Conservation (phyloP, 495 filamentous ascomycete genomes). For the Aspergillus carlsbadensis region DNA sequence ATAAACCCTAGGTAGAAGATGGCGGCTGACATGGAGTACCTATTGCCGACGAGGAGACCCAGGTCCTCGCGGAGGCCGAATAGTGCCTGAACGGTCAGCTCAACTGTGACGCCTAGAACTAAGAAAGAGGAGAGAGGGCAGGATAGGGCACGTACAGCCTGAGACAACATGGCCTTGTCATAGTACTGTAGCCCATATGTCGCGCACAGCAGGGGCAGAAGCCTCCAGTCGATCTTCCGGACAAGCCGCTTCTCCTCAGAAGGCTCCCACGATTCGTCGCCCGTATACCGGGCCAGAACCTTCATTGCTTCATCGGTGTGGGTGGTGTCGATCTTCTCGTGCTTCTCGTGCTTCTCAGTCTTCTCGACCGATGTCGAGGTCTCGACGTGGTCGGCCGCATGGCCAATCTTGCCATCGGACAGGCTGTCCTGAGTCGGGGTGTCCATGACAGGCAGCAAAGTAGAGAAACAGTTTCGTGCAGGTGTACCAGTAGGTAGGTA, state of each 20-base stretch:
- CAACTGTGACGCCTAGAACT: not conserved
- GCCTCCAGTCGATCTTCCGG: slow-evolving; percentile 45
- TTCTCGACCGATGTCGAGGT: slow-evolving; percentile 12
- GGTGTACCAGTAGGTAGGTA: not conserved
- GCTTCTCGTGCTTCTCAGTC: slow-evolving; percentile 12
- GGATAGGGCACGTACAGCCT: slow-evolving; percentile 35
- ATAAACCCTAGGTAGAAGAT: slow-evolving; percentile 53
- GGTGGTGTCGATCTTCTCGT: slow-evolving; percentile 34
- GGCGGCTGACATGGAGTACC: slow-evolving; percentile 36
- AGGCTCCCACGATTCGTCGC: slow-evolving; percentile 38
- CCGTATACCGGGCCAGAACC: slow-evolving; percentile 37
- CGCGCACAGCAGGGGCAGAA: slow-evolving; percentile 41
- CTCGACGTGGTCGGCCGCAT: slow-evolving; percentile 5
- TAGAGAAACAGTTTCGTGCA: no score
- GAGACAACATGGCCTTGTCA: slow-evolving; percentile 52
- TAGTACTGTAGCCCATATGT: slow-evolving; percentile 44
- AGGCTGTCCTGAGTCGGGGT: slow-evolving; percentile 12
- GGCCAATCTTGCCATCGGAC: slow-evolving; percentile 2
- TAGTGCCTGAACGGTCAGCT: slow-evolving; percentile 20
- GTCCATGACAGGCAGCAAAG: slow-evolving; percentile 1
- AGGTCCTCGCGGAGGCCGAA: slow-evolving; percentile 41
- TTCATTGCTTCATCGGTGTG: slow-evolving; percentile 48
- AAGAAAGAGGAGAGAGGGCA: slow-evolving; percentile 18
- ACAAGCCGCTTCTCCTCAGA: slow-evolving; percentile 46
- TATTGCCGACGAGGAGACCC: slow-evolving; percentile 32